phyloP scores from a whole-genome alignment of 441 rosid species.

The Croton laevigatus region DNA sequence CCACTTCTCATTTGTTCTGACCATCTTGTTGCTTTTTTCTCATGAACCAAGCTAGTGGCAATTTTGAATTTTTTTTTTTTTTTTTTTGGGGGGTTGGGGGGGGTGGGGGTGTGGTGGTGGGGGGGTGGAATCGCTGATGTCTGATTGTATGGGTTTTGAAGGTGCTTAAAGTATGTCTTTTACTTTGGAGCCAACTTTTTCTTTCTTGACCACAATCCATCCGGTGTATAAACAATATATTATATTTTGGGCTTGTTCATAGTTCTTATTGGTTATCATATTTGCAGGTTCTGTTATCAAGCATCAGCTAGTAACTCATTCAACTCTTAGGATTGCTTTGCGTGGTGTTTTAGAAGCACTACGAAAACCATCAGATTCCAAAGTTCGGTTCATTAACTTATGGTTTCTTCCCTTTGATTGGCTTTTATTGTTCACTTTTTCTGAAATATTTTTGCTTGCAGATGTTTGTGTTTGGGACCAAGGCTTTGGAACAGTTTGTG shows the following conservation, averaged over 20 bases:
- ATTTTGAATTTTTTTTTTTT: background rate
- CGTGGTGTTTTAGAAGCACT: conserved; percentile 96
- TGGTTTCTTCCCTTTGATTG: conserved; percentile 10
- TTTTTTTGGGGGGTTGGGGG: too few species aligned
- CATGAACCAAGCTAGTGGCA: background rate
- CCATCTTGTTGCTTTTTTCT: background rate
- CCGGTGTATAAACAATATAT: background rate
- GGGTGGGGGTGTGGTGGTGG: too few species aligned
- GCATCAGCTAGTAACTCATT: conserved; percentile 95
- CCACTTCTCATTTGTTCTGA: background rate
- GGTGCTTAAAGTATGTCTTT: background rate
- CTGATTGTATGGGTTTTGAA: background rate
- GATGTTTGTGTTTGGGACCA: conserved; percentile 98
- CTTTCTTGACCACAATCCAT: background rate
- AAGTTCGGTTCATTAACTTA: conserved; percentile 44
- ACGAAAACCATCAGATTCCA: conserved; percentile 97
- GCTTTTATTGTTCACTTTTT: conserved; percentile 12
- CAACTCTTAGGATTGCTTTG: conserved; percentile 89
- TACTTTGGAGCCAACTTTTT: background rate
- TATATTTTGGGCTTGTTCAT: background rate
- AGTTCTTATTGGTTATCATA: conserved; percentile 11
- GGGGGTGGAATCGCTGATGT: too few species aligned
- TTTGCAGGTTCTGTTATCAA: conserved; percentile 82
- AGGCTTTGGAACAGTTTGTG: conserved; percentile 96
- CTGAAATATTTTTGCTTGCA: conserved; percentile 35